Percentiles rank a stretch among this genome's conserved stretches.
Evolutionary conservation across 768 basidiomycete genomes (phyloP).

Genomic region (Serendipita sp.): DNA sequence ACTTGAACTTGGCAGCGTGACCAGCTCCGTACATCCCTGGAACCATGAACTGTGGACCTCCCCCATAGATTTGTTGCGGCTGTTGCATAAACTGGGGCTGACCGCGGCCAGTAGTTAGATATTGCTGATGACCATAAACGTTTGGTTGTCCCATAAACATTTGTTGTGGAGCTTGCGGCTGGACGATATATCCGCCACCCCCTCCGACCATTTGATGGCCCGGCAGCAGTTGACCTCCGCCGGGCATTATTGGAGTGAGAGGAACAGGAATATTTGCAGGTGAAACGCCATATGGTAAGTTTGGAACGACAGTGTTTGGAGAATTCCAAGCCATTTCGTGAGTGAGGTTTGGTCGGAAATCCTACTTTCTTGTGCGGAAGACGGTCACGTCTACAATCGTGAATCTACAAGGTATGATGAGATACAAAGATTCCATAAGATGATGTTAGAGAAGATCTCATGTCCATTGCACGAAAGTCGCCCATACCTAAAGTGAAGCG

Average conservation of each 20-base stretch:
- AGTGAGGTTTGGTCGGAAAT: too few relatives aligned
- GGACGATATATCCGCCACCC: not conserved
- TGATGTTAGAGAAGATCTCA: too few relatives aligned
- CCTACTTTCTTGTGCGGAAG: too few relatives aligned
- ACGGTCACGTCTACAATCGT: too few relatives aligned
- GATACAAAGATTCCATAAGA: too few relatives aligned
- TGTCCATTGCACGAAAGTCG: too few relatives aligned
- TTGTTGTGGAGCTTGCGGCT: not conserved
- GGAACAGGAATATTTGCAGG: not conserved
- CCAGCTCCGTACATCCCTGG: not conserved
- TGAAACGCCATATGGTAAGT: not conserved
- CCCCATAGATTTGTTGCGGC: not conserved
- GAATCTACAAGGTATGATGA: too few relatives aligned
- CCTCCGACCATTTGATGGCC: not conserved
- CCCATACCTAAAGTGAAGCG: too few relatives aligned
- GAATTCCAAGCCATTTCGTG: constrained; percentile 1
- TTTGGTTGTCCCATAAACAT: not conserved
- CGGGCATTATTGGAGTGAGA: not conserved
- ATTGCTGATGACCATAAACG: not conserved
- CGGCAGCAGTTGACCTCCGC: not conserved
- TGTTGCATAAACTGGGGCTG: not conserved
- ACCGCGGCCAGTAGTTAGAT: not conserved
- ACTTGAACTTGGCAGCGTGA: not conserved
- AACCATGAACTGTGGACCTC: not conserved
- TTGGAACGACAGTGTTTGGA: constrained; percentile 4